Percentiles rank a stretch among this genome's conserved stretches.
Conservation (phyloP, 164 flowering plant species). For the Tetracentron sinense region DNA sequence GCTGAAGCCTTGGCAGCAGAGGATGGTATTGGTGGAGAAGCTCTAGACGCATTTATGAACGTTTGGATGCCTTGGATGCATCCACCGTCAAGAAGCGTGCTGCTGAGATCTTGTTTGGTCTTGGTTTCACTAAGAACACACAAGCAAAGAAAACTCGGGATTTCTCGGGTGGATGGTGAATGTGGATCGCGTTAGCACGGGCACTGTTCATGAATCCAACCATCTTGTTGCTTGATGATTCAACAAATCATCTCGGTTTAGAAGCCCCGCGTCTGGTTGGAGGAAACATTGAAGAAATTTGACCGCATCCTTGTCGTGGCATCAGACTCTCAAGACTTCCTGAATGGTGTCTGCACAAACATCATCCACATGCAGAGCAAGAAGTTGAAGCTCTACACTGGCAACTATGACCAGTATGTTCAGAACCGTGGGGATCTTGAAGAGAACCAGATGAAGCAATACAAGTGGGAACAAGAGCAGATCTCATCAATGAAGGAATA, state of each 20-base stretch:
- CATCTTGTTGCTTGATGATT: slow-evolving; percentile 78
- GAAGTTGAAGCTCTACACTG: slow-evolving; percentile 73
- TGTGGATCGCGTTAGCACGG: slow-evolving; percentile 92
- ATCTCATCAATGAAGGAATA: slow-evolving; percentile 90
- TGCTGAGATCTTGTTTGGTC: slow-evolving; percentile 90
- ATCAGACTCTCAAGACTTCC: slow-evolving; percentile 94
- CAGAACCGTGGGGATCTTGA: slow-evolving; percentile 93
- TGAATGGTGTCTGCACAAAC: slow-evolving; percentile 95
- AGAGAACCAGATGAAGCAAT: slow-evolving; percentile 98
- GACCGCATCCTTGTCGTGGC: slow-evolving; percentile 89
- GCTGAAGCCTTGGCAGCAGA: slow-evolving; percentile 67
- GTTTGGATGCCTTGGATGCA: slow-evolving; percentile 87
- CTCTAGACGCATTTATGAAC: slow-evolving; percentile 83
- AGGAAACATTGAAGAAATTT: slow-evolving; percentile 83
- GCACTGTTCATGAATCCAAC: slow-evolving; percentile 94
- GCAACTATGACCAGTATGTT: slow-evolving; percentile 89
- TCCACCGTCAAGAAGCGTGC: slow-evolving; percentile 95
- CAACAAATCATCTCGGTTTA: slow-evolving; percentile 94
- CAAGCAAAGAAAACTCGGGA: slow-evolving; percentile 84
- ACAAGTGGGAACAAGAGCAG: slow-evolving; percentile 99
- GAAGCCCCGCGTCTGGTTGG: slow-evolving; percentile 99
- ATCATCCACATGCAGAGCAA: slow-evolving; percentile 96
- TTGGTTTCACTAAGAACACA: slow-evolving; percentile 86
- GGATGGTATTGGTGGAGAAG: slow-evolving; percentile 90
- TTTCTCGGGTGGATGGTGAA: slow-evolving; percentile 99